Evolutionary conservation across 352 stramenopile species (phyloP).

Genomic region (Pythium dissotocum): DNA sequence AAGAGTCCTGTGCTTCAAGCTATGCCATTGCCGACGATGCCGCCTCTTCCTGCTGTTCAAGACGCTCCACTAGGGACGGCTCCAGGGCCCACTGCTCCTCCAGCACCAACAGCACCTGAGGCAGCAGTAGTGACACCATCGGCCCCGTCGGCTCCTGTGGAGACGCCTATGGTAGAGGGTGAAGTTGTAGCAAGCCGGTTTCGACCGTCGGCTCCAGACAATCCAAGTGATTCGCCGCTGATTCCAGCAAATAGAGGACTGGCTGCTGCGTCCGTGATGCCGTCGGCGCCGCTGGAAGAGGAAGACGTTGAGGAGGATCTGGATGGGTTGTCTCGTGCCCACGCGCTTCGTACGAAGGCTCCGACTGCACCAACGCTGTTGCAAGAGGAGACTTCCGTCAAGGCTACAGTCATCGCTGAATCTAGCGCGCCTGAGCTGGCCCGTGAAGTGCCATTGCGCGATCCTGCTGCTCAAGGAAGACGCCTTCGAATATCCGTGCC

Average conservation of each 20-base stretch:
- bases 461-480: not conserved
- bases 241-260: conserved; percentile 9
- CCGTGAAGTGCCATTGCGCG: conserved; percentile 1
- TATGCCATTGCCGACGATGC: not conserved
- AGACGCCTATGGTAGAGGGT: not conserved
- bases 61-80: not conserved
- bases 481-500: conserved; percentile 13
- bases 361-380: conserved; percentile 9
- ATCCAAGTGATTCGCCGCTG: conserved; percentile 29
- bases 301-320: conserved; percentile 17
- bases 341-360: conserved; percentile 17
- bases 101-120: not conserved
- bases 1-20: conserved; percentile 15
- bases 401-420: conserved; percentile 4
- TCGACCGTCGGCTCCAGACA: conserved; percentile 22
- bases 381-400: not conserved
- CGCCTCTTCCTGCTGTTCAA: too few relatives aligned
- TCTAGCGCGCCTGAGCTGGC: conserved; percentile 9
- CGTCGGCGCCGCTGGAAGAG: conserved; percentile 30
- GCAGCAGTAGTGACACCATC: not conserved
- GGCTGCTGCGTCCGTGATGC: conserved; percentile 2
- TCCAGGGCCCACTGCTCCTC: not conserved
- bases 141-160: not conserved
- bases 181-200: not conserved
- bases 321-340: conserved; percentile 4